Conservation (phyloP, 2,329 filamentous ascomycete species). For the Nannizzia gypsea region DNA sequence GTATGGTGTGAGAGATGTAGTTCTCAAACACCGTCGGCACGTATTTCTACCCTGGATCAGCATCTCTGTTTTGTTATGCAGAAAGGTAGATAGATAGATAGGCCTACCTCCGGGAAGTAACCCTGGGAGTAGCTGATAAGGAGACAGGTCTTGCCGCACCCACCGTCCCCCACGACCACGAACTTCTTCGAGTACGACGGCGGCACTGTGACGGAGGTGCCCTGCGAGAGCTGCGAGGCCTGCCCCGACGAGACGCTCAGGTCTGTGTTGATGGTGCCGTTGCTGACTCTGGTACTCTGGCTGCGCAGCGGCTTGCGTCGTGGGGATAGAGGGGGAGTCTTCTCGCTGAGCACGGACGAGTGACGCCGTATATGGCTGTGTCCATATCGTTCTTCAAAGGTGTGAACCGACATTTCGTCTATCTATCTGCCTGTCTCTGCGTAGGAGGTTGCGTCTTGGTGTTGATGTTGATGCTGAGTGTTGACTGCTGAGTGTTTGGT, state of each 20-base stretch:
- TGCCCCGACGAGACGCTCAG: constrained; percentile 60
- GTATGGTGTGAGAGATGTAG: constrained; percentile 95
- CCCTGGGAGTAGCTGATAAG: constrained; percentile 98
- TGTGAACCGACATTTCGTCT: constrained; percentile 12
- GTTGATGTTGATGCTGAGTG: neutral
- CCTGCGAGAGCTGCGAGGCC: constrained; percentile 49
- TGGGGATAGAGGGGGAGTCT: constrained; percentile 30
- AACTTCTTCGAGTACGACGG: constrained; percentile 98
- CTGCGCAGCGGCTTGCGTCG: constrained; percentile 39
- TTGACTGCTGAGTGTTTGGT: too few species aligned
- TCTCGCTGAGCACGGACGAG: constrained; percentile 35
- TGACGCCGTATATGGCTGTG: constrained; percentile 46
- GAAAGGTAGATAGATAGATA: neutral
- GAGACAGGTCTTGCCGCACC: constrained; percentile 96
- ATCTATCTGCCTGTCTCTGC: neutral
- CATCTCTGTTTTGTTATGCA: neutral
- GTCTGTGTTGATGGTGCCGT: constrained; percentile 79
- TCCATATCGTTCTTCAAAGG: constrained; percentile 13
- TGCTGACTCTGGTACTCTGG: constrained; percentile 59
- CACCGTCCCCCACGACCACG: constrained; percentile 93
- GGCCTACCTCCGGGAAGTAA: constrained; percentile 91
- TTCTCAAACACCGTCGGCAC: constrained; percentile 99
- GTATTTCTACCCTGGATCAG: constrained; percentile 63
- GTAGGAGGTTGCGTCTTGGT: neutral
- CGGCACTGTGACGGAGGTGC: constrained; percentile 74